These are phyloP conservation scores for Candida sithepensis DNA, from an alignment of 805 yeast genomes.

Conservation along the genomic window DNA sequence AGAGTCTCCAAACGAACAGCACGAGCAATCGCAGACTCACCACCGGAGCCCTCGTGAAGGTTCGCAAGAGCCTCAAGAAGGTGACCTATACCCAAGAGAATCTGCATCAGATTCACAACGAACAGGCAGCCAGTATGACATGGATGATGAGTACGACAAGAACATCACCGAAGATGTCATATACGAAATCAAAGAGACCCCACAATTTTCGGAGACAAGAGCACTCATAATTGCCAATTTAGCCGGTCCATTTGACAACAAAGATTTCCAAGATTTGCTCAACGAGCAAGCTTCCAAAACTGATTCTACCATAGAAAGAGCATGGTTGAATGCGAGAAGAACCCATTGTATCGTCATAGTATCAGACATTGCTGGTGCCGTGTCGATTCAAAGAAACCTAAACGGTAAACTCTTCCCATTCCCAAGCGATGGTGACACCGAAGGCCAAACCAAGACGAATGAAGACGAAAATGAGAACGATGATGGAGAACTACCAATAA, in stretches of 20 bases:
- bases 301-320: slow-evolving; percentile 35
- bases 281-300: slow-evolving; percentile 28
- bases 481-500: slow-evolving; percentile 9
- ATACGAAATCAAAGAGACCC: slow-evolving; percentile 31
- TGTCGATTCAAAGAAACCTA: slow-evolving; percentile 31
- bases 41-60: not conserved
- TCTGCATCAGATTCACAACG: not conserved
- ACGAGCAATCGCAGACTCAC: not conserved
- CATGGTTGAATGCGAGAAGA: slow-evolving; percentile 40
- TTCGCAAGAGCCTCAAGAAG: not conserved
- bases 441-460: not conserved
- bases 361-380: slow-evolving; percentile 39
- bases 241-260: slow-evolving; percentile 36
- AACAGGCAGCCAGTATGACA: not conserved
- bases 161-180: slow-evolving; percentile 27
- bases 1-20: slow-evolving; percentile 1
- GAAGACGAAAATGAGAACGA: not conserved
- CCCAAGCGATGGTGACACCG: not conserved
- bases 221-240: slow-evolving; percentile 44
- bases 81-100: slow-evolving; percentile 4
- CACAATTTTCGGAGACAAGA: slow-evolving; percentile 37
- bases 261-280: slow-evolving; percentile 35
- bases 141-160: slow-evolving; percentile 19
- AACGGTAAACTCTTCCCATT: slow-evolving; percentile 35
- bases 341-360: slow-evolving; percentile 42